Evolutionary conservation across 1,284 basidiomycete genomes (phyloP).

Genomic region (Heliocybe sulcata): DNA sequence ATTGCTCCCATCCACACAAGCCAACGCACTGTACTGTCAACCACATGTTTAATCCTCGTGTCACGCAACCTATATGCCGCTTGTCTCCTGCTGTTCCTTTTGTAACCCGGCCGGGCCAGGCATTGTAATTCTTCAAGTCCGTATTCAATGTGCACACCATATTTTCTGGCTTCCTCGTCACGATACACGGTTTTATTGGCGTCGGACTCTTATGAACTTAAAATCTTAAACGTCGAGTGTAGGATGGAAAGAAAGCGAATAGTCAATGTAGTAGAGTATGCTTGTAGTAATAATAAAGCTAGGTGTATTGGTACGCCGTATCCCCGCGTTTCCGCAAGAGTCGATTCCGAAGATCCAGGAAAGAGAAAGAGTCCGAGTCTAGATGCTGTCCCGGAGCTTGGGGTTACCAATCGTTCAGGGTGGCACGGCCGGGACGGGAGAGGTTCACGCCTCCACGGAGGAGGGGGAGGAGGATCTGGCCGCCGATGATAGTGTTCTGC

Average conservation of each 20-base stretch:
- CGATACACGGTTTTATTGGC: not conserved
- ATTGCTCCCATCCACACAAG: not conserved
- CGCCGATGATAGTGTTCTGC: slow-evolving; percentile 77
- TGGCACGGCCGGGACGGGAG: slow-evolving; percentile 54
- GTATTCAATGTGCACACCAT: not conserved
- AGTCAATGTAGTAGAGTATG: not conserved
- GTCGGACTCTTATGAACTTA: not conserved
- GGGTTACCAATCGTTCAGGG: slow-evolving; percentile 42
- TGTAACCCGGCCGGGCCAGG: too few relatives aligned
- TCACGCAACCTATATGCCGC: not conserved
- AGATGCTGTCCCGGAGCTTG: not conserved
- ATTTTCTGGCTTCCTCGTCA: not conserved
- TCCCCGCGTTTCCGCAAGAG: not conserved
- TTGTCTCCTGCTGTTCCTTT: not conserved
- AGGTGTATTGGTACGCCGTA: not conserved
- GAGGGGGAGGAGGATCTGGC: slow-evolving; percentile 76
- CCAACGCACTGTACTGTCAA: not conserved
- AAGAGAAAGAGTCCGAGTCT: too few relatives aligned
- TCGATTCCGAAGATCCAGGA: not conserved
- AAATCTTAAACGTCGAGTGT: not conserved
- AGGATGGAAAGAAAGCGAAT: not conserved
- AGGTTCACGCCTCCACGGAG: slow-evolving; percentile 81
- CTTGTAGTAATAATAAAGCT: not conserved
- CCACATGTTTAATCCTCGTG: not conserved
- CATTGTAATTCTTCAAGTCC: not conserved